A percentile compares a stretch with the other conserved stretches of the same genome.
Evolutionary conservation across 2,329 filamentous ascomycete species (phyloP).

Genomic region (Fusarium robinianum): DNA sequence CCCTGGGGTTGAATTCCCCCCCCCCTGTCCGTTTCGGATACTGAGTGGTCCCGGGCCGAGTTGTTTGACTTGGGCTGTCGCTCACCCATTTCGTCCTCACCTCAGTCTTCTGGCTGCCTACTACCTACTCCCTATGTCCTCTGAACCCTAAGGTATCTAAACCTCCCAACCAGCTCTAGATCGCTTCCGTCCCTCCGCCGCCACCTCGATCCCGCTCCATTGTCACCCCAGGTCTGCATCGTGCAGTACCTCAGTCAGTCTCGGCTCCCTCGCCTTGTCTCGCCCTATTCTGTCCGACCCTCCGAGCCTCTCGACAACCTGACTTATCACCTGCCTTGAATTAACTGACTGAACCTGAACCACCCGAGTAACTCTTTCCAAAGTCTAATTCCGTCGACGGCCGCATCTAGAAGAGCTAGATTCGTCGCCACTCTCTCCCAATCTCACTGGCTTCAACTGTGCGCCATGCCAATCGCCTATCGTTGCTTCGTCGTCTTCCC

Average conservation of each 20-base stretch:
- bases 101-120: slow-evolving; percentile 10
- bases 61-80: too few species aligned
- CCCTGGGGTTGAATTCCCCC: too few species aligned
- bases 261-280: not conserved
- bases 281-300: slow-evolving; percentile 1
- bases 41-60: too few species aligned
- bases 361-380: slow-evolving; percentile 17
- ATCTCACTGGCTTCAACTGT: slow-evolving; percentile 18
- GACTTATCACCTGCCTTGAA: slow-evolving; percentile 4
- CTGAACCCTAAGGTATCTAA: too few species aligned
- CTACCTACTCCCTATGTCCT: slow-evolving; percentile 5
- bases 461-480: slow-evolving; percentile 31
- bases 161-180: slow-evolving; percentile 1
- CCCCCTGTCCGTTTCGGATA: too few species aligned
- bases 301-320: slow-evolving; percentile 3
- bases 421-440: slow-evolving; percentile 23
- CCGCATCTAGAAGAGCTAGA: slow-evolving; percentile 31
- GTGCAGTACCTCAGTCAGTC: slow-evolving; percentile 1
- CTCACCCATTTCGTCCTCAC: slow-evolving; percentile 3
- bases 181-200: slow-evolving; percentile 1
- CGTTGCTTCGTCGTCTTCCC: slow-evolving; percentile 28
- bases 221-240: not conserved
- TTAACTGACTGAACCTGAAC: slow-evolving; percentile 19
- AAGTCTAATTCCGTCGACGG: slow-evolving; percentile 31
- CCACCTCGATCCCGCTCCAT: not conserved